Conservation (phyloP, 2,329 filamentous ascomycete species). For the Talaromyces sp. region DNA sequence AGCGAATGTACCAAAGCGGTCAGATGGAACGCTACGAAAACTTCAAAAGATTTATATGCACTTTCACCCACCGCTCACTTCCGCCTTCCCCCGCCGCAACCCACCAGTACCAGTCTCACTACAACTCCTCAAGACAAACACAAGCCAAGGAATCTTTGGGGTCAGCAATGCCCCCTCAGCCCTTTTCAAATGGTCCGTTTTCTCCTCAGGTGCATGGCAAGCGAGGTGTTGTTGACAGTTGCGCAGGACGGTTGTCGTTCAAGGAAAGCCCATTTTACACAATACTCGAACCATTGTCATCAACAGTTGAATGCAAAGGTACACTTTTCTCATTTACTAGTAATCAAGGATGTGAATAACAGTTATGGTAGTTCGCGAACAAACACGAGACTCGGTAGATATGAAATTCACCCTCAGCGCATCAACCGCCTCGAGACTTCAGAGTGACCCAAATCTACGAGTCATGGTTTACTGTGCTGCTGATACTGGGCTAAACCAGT, state of each 20-base stretch:
- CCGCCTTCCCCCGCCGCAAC: constrained; percentile 23
- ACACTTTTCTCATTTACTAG: constrained; percentile 27
- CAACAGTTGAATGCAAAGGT: constrained; percentile 68
- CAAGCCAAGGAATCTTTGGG: constrained; percentile 23
- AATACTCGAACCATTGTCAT: constrained; percentile 60
- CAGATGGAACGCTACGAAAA: constrained; percentile 25
- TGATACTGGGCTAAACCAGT: constrained; percentile 54
- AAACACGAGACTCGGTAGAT: constrained; percentile 53
- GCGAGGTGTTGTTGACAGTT: constrained; percentile 36
- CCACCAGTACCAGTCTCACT: constrained; percentile 20
- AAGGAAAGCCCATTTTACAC: constrained; percentile 84
- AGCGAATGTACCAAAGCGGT: constrained; percentile 19
- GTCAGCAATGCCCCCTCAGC: constrained; percentile 27
- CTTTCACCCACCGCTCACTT: constrained; percentile 21
- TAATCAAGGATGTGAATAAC: constrained; percentile 16
- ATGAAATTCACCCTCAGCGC: constrained; percentile 56
- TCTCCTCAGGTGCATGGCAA: background rate
- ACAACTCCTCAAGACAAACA: constrained; percentile 19
- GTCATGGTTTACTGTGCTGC: constrained; percentile 80
- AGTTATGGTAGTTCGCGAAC: constrained; percentile 49
- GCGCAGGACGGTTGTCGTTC: constrained; percentile 48
- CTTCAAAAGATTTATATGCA: constrained; percentile 28
- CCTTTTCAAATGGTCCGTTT: constrained; percentile 25
- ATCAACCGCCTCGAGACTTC: constrained; percentile 51
- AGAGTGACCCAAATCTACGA: constrained; percentile 57